Evolutionary conservation across 176 grass and related monocot species (phyloP).

Genomic region (Carex littledalei): DNA sequence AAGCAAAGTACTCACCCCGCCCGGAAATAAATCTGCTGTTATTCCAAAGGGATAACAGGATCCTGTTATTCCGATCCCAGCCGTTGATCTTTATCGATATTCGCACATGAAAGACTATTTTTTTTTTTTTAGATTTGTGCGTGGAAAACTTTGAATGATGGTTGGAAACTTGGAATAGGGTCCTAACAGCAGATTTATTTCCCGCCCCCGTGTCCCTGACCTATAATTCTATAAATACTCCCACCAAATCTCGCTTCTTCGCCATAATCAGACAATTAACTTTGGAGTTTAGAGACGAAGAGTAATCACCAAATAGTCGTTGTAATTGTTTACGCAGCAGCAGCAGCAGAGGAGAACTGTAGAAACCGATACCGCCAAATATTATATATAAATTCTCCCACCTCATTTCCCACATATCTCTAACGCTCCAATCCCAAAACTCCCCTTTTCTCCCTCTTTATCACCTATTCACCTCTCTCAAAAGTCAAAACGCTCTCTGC

Average conservation of each 20-base stretch:
- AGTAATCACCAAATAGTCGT: not conserved
- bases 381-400: slow-evolving; percentile 8
- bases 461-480: too few relatives aligned
- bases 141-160: too few relatives aligned
- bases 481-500: slow-evolving; percentile 7
- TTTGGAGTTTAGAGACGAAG: not conserved
- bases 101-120: too few relatives aligned
- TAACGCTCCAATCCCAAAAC: slow-evolving; percentile 16
- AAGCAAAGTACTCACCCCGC: too few relatives aligned
- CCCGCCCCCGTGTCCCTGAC: not conserved
- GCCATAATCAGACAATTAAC: not conserved
- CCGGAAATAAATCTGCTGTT: too few relatives aligned
- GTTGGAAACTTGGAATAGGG: too few relatives aligned
- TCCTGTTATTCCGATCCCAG: too few relatives aligned
- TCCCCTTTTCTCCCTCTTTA: not conserved
- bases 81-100: too few relatives aligned
- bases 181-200: too few relatives aligned
- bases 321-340: not conserved
- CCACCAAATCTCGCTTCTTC: not conserved
- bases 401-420: not conserved
- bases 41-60: too few relatives aligned
- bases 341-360: not conserved
- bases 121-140: too few relatives aligned
- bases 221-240: not conserved
- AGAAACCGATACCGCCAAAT: not conserved